Conservation (phyloP, 176 grass and related monocot genomes). For the Hordeum marinum region DNA sequence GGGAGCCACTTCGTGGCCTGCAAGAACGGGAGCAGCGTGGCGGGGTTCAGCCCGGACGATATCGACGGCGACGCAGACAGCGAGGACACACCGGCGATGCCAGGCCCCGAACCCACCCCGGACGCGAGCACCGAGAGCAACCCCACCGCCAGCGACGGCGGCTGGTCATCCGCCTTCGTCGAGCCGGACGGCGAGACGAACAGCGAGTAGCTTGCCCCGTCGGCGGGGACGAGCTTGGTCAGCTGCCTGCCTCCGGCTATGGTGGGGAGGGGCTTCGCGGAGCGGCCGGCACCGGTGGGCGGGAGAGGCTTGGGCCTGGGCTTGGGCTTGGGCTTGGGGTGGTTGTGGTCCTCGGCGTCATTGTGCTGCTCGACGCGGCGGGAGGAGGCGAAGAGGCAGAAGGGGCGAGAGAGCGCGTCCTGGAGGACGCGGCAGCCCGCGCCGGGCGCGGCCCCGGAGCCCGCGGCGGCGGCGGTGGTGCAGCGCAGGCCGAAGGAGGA, state of each 20-base stretch:
- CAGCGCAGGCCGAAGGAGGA: constrained; percentile 60
- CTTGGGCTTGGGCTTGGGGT: constrained; percentile 22
- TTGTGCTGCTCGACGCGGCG: constrained; percentile 25
- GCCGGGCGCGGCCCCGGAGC: constrained; percentile 27
- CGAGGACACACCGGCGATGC: constrained; percentile 11
- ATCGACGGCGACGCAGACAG: constrained; percentile 56
- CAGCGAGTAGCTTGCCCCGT: constrained; percentile 19
- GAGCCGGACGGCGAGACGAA: constrained; percentile 15
- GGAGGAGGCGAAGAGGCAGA: constrained; percentile 51
- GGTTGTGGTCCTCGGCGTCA: constrained; percentile 30
- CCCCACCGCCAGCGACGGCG: constrained; percentile 34
- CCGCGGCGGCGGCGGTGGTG: constrained; percentile 33
- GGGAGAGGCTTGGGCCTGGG: constrained; percentile 19
- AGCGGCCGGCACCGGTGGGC: background rate
- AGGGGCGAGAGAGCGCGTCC: constrained; percentile 50
- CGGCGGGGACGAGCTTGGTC: constrained; percentile 1
- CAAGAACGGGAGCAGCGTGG: constrained; percentile 69
- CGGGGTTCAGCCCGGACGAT: constrained; percentile 57
- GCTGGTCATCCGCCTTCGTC: constrained; percentile 9
- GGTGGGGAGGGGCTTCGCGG: background rate
- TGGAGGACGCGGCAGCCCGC: constrained; percentile 46
- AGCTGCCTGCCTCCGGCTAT: background rate
- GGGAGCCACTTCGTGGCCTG: constrained; percentile 86
- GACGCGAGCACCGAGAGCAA: constrained; percentile 49
- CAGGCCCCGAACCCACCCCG: constrained; percentile 30